phyloP scores from a whole-genome alignment of 2,329 filamentous ascomycete species.

The Stenocarpella maydis region DNA sequence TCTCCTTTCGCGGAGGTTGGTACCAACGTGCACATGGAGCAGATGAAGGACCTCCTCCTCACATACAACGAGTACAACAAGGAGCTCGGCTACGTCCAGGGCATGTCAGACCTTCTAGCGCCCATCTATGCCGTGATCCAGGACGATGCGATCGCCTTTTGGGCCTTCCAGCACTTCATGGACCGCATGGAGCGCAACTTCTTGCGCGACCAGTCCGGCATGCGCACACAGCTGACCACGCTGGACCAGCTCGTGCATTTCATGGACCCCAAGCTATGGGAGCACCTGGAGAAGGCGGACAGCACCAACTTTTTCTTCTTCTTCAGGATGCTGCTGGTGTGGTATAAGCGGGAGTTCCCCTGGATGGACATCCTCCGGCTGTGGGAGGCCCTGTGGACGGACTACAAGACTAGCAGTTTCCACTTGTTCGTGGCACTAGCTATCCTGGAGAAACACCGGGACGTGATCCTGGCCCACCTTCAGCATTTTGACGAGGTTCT shows the following conservation, averaged over 20 bases:
- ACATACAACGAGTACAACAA: conserved; percentile 99
- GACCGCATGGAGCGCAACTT: conserved; percentile 98
- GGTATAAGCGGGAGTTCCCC: conserved; percentile 97
- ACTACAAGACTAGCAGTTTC: conserved; percentile 87
- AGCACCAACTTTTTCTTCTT: conserved; percentile 99
- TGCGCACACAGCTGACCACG: conserved; percentile 89
- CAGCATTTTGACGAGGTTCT: conserved; percentile 96
- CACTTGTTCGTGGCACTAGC: conserved; percentile 94
- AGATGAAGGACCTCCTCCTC: conserved; percentile 98
- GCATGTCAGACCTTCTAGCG: conserved; percentile 96
- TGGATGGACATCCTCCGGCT: conserved; percentile 87
- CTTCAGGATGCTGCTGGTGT: conserved; percentile 98
- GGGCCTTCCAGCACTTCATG: conserved; percentile 97
- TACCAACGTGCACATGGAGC: conserved; percentile 96
- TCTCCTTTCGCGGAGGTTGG: conserved; percentile 93
- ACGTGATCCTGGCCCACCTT: conserved; percentile 94
- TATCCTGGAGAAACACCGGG: conserved; percentile 94
- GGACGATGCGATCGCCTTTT: conserved; percentile 96
- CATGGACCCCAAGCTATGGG: conserved; percentile 93
- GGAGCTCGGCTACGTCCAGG: conserved; percentile 95
- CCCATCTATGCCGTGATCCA: conserved; percentile 98
- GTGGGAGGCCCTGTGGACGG: conserved; percentile 96
- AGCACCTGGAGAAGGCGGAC: conserved; percentile 87
- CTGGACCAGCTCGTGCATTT: conserved; percentile 96
- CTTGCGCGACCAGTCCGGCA: conserved; percentile 92